phyloP scores from a whole-genome alignment of 352 stramenopile genomes.

The Globisporangium takayamanum region DNA sequence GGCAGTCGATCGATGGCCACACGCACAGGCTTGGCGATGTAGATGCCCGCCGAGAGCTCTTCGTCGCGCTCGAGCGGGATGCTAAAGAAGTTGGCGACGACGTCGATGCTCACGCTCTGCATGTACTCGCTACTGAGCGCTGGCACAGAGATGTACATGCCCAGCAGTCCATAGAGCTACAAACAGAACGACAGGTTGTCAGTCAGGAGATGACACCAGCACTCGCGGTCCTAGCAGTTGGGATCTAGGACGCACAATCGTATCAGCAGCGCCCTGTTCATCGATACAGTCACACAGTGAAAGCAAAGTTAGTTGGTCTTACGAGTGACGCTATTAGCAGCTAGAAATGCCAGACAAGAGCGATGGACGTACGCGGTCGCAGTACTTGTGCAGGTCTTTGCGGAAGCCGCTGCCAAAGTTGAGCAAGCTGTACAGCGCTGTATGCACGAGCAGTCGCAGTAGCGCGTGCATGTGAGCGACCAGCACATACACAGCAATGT shows the following conservation, averaged over 20 bases:
- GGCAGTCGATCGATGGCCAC: no score
- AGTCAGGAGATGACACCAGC: neutral
- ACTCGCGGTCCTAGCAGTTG: neutral
- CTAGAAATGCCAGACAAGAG: no score
- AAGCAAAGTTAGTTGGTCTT: neutral
- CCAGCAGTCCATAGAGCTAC: conserved; percentile 75
- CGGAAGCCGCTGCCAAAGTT: conserved; percentile 81
- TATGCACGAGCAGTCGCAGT: neutral
- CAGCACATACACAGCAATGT: neutral
- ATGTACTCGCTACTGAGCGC: conserved; percentile 57
- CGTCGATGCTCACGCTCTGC: conserved; percentile 50
- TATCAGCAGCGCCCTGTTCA: conserved; percentile 56
- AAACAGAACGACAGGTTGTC: neutral
- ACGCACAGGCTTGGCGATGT: conserved; percentile 71
- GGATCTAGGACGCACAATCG: conserved; percentile 38
- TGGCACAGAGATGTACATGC: conserved; percentile 80
- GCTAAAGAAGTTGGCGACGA: conserved; percentile 65
- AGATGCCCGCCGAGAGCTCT: conserved; percentile 65
- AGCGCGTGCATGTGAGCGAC: neutral
- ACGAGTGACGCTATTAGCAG: no score
- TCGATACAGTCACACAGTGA: neutral
- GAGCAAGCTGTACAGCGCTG: conserved; percentile 60
- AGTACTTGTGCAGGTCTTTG: conserved; percentile 72
- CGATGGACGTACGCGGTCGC: conserved; percentile 31
- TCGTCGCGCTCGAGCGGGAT: conserved; percentile 69